Evolutionary conservation across 2,329 filamentous ascomycete genomes (phyloP), one percentile per base, ranked within the genome.

Genomic region (Cordyceps farinosa): DNA sequence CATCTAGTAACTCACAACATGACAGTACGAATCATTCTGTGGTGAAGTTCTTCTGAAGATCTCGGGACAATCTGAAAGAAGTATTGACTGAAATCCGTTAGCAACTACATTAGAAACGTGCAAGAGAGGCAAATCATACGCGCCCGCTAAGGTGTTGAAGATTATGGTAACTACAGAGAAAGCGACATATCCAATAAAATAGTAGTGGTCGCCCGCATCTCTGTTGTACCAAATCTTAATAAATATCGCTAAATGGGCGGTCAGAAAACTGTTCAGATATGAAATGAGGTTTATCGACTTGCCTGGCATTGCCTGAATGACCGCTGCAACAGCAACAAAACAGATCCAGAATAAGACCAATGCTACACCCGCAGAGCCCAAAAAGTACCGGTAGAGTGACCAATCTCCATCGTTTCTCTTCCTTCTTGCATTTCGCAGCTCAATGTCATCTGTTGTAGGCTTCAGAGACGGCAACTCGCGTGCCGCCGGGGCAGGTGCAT

Each of bases 221-320:
- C 29, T 15, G 7, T 13, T 36, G 5, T 55, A 53, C 62, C 62
- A 64, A 9, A 64, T 64, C 10, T 52, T 59, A 15, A 64, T 27
- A 22, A 60, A 64, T 1, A 64, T 57, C 2, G 5, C 57, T 64
- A 22, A 13, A 5, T 10, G 22, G 3, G 1, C 13, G 3, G 34
- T 54, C 15, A 42, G 11, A 45, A 6, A 40, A 11, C 4, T n/a
- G 40, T 8, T 6, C 5, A 22, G 22, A 22, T 22, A 22, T 22
- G 22, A 22, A 22, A 22, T 22, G 22, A 22, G 22, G 22, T 22
- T 22, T 22, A 22, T 22, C 22, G 22, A 22, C 22, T 22, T 22
- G 22, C 22, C 22, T 22, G 56, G 4, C 40, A 34, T 17, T 50
- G 13, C 10, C 36, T 45, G 5, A 22, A 47, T 11, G 13, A 40